Percentiles rank a stretch among this genome's conserved stretches.
Conservation (phyloP, 2,329 filamentous ascomycete species). For the Ophiosphaerella narmari region DNA sequence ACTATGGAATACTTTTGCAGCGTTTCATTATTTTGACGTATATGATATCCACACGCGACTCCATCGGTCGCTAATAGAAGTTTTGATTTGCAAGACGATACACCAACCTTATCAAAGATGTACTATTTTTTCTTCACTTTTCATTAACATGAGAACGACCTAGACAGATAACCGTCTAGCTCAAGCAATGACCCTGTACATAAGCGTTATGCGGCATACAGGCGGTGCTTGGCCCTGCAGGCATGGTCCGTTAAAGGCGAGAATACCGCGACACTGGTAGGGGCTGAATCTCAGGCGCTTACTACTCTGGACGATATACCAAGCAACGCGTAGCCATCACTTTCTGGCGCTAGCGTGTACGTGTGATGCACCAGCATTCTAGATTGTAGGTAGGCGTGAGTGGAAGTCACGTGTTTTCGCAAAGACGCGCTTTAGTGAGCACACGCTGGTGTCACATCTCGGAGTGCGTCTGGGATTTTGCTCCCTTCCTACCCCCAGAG, state of each 20-base stretch:
- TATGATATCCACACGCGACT: slow-evolving; percentile 6
- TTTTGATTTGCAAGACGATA: not conserved
- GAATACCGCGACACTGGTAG: slow-evolving; percentile 6
- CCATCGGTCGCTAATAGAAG: slow-evolving; percentile 1
- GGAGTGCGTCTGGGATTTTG: slow-evolving; percentile 1
- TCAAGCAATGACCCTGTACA: not conserved
- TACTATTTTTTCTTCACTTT: not conserved
- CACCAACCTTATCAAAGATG: not conserved
- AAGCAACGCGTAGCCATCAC: no score
- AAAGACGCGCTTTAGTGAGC: slow-evolving; percentile 5
- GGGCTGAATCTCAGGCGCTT: not conserved
- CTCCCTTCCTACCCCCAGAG: not conserved
- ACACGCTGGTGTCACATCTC: not conserved
- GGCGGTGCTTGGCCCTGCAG: slow-evolving; percentile 8
- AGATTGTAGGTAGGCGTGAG: no score
- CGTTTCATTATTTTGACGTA: not conserved
- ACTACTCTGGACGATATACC: no score
- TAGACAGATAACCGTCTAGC: not conserved
- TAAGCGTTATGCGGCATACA: not conserved
- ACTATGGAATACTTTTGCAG: not conserved
- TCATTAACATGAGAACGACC: no score
- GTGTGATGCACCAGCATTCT: no score
- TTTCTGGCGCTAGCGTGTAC: no score
- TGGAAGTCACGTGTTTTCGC: no score
- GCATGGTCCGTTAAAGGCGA: slow-evolving; percentile 9